Base-by-base conservation (phyloP, 2,329 filamentous ascomycete genomes). In the Alternaria arborescens region DNA sequence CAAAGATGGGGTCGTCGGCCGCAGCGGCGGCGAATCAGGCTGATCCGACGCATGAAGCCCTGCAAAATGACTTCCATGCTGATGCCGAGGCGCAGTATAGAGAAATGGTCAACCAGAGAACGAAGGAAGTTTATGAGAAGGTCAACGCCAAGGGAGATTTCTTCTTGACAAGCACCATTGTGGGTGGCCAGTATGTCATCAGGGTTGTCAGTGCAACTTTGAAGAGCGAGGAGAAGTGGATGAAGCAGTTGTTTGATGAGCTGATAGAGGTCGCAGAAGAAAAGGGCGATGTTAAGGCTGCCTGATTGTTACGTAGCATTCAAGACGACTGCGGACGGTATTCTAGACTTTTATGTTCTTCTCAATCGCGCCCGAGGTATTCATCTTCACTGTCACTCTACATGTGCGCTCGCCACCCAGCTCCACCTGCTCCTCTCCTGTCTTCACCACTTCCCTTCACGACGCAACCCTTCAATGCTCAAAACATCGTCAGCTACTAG, bases 111-210 rank as follows among this genome's bases (percentile, higher is more conserved):
- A 93, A 95, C 68, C 81, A 79, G 20, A 73, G 91, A 11, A 96
- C 93, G 0, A 90, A 90, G 78, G 84, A 85, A 56, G 86, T 97
- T 12, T 94, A 92, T 70, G 91, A 95, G 71, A 78, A 82, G 24
- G 85, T 97, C 28, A 94, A 96, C 70, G 82, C 83, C 3, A 82
- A 86, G 8, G 92, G 92, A 1, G 88, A 92, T 77, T 91, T 97
- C 57, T 97, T 92, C 78, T 81, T 97, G 24, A 97, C 93, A 0
- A 90, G 88, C 42, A 91, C 89, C 1, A 86, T 93, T 5, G 84
- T 97, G 12, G 87, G 87, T 8, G 91, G 88, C 1, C 83, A 88
- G 20, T 92, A 92, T 77, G 89, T 91, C 2, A 96, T 98, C 62
- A 85, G 94, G 0, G 87, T 97, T 38, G 90, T 94, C 22, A 93